A percentile compares a stretch with the other conserved stretches of the same genome.
These are phyloP conservation scores for Elsinoe ampelina DNA, from an alignment of 2,329 filamentous ascomycete species.

Conservation along the genomic window DNA sequence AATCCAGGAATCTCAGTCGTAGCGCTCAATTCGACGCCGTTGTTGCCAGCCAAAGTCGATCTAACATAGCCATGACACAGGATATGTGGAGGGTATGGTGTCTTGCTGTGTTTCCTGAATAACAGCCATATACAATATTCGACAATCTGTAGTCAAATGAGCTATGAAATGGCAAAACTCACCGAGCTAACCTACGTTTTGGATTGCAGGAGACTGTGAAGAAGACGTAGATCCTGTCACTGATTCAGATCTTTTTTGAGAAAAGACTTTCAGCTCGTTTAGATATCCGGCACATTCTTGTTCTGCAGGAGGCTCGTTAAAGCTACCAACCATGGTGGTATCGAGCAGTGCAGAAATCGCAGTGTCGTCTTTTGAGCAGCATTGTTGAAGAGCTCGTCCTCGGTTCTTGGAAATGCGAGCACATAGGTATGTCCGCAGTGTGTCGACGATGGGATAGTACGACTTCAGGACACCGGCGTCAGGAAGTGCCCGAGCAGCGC, in stretches of 20 bases:
- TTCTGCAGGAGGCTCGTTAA: conserved; percentile 39
- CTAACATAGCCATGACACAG: conserved; percentile 75
- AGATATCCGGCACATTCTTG: conserved; percentile 23
- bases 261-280: conserved; percentile 36
- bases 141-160: conserved; percentile 34
- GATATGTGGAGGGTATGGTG: conserved; percentile 57
- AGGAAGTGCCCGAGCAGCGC: neutral
- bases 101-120: conserved; percentile 50
- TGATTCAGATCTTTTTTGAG: conserved; percentile 33
- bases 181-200: conserved; percentile 32
- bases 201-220: conserved; percentile 29
- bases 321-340: conserved; percentile 55
- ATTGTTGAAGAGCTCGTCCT: conserved; percentile 41
- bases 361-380: conserved; percentile 24
- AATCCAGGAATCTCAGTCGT: conserved; percentile 55
- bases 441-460: conserved; percentile 58
- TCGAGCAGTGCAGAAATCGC: conserved; percentile 54
- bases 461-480: conserved; percentile 46
- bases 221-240: conserved; percentile 25
- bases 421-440: conserved; percentile 63
- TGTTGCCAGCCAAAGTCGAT: conserved; percentile 25
- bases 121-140: conserved; percentile 59
- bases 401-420: conserved; percentile 51
- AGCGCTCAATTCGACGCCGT: conserved; percentile 26
- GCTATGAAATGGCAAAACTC: conserved; percentile 8